A percentile compares a stretch with the other conserved stretches of the same genome.
phyloP scores from a whole-genome alignment of 352 stramenopile species.

The Globisporangium spiculum region DNA sequence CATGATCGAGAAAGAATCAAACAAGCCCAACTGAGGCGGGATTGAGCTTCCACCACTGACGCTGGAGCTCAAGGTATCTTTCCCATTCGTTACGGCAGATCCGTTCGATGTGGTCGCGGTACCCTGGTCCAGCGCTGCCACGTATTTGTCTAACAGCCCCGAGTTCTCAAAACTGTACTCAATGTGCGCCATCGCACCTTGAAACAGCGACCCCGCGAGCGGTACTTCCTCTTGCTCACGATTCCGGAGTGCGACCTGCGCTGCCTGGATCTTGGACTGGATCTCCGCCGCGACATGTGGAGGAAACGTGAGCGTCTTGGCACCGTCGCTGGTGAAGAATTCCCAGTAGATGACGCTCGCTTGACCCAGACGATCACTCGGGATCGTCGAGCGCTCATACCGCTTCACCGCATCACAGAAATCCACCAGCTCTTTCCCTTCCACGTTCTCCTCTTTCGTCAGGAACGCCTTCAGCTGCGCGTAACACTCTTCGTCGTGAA shows the following conservation, averaged over 20 bases:
- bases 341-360: constrained; percentile 85
- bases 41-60: constrained; percentile 26
- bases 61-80: constrained; percentile 15
- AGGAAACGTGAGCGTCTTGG: constrained; percentile 61
- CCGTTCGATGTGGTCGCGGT: constrained; percentile 8
- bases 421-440: constrained; percentile 69
- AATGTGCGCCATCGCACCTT: constrained; percentile 63
- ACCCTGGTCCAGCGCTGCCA: constrained; percentile 59
- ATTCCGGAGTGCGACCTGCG: constrained; percentile 35
- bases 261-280: constrained; percentile 64
- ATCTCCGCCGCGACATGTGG: constrained; percentile 43
- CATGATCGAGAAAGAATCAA: constrained; percentile 87
- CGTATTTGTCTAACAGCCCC: constrained; percentile 76
- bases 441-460: constrained; percentile 47
- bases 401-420: constrained; percentile 85
- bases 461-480: constrained; percentile 76
- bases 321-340: constrained; percentile 65
- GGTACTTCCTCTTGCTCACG: constrained; percentile 19
- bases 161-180: constrained; percentile 68
- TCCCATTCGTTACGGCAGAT: constrained; percentile 11
- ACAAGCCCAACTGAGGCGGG: constrained; percentile 72
- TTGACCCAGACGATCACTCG: constrained; percentile 70
- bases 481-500: constrained; percentile 89
- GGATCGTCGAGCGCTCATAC: constrained; percentile 66
- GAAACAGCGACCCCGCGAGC: constrained; percentile 57